Conservation (phyloP, 2,329 filamentous ascomycete species). For the Fusarium napiforme region DNA sequence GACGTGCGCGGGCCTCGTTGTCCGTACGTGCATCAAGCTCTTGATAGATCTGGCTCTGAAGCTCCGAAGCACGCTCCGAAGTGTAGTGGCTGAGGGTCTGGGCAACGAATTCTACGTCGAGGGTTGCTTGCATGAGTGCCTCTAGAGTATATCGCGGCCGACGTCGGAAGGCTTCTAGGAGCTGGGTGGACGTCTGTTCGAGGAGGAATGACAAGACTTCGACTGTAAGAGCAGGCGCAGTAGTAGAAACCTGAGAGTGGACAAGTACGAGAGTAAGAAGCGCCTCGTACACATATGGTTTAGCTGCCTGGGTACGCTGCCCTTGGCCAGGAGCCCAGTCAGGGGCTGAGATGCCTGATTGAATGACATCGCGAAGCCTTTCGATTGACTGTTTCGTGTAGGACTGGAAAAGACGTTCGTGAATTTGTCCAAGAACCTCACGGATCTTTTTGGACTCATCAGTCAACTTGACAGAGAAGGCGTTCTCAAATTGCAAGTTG, state of each 20-base stretch:
- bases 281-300: conserved; percentile 88
- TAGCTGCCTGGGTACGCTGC: conserved; percentile 76
- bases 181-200: conserved; percentile 80
- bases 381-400: conserved; percentile 85
- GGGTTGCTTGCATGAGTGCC: conserved; percentile 93
- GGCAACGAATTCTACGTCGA: conserved; percentile 96
- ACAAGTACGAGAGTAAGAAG: conserved; percentile 88
- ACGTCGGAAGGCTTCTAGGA: conserved; percentile 82
- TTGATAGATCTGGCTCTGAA: conserved; percentile 91
- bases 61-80: conserved; percentile 80
- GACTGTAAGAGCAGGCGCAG: conserved; percentile 77
- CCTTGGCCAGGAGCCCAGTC: conserved; percentile 73
- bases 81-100: conserved; percentile 93
- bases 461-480: conserved; percentile 92
- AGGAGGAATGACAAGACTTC: conserved; percentile 89
- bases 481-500: conserved; percentile 91
- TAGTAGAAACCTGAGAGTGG: conserved; percentile 89
- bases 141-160: conserved; percentile 77
- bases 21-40: conserved; percentile 91
- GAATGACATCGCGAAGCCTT: conserved; percentile 75
- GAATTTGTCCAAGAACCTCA: conserved; percentile 90
- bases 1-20: conserved; percentile 79
- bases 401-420: conserved; percentile 88
- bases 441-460: conserved; percentile 93
- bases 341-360: conserved; percentile 74